phyloP scores from a whole-genome alignment of 1,139 yeast species.

The Debaryomycetaceae sp. region DNA sequence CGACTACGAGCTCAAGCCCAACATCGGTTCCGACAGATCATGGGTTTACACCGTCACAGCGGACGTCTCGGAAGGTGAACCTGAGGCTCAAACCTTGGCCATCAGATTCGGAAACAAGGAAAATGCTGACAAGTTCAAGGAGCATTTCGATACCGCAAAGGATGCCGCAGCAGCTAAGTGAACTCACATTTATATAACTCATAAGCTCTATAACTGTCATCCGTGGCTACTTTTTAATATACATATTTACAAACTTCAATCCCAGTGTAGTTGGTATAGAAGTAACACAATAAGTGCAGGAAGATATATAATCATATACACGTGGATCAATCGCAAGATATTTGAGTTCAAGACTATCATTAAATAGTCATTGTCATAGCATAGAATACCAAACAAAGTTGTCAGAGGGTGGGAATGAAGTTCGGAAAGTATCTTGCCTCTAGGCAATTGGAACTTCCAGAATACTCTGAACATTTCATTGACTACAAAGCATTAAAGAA shows the following conservation, averaged over 20 bases:
- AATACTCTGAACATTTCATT: conserved; percentile 88
- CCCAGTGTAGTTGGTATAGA: too few species aligned
- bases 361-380: too few species aligned
- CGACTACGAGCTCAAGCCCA: conserved; percentile 83
- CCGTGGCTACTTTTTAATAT: background rate
- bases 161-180: conserved; percentile 19
- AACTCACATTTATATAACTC: background rate
- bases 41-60: conserved; percentile 97
- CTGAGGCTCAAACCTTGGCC: conserved; percentile 95
- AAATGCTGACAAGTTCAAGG: conserved; percentile 94
- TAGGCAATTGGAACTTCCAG: conserved; percentile 91
- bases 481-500: conserved; percentile 91
- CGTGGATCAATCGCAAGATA: background rate
- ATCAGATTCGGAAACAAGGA: conserved; percentile 96
- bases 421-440: conserved; percentile 94
- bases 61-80: conserved; percentile 91
- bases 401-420: conserved; percentile 47
- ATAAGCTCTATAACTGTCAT: background rate
- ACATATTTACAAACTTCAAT: too few species aligned
- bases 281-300: background rate
- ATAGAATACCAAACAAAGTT: too few species aligned
- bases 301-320: background rate
- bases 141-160: conserved; percentile 82
- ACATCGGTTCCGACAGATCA: conserved; percentile 95
- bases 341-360: too few species aligned